Evolutionary conservation across 257 asterid species (phyloP).

Genomic region (Solanum megistacrolobum): DNA sequence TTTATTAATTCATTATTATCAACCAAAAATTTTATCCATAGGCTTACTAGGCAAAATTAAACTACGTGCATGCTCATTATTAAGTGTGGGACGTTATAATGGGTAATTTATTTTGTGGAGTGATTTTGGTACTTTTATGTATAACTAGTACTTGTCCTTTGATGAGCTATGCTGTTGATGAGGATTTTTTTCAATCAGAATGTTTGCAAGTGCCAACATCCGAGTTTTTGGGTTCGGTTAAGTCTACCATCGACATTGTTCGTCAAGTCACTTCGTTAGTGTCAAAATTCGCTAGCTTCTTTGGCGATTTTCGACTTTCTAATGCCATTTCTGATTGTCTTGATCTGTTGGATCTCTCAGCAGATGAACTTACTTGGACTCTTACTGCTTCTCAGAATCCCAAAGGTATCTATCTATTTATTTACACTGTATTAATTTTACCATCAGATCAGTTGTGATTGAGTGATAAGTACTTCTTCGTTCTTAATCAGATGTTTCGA

Average conservation of each 20-base stretch:
- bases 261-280: slow-evolving; percentile 37
- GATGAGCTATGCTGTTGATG: not conserved
- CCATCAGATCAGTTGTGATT: no score
- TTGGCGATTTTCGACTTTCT: slow-evolving; percentile 49
- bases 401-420: slow-evolving; percentile 20
- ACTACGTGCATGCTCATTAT: not conserved
- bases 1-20: not conserved
- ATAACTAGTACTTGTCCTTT: not conserved
- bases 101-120: not conserved
- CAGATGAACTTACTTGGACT: slow-evolving; percentile 47
- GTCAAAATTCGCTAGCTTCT: slow-evolving; percentile 25
- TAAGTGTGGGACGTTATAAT: not conserved
- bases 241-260: slow-evolving; percentile 32
- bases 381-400: slow-evolving; percentile 44
- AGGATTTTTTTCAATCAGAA: slow-evolving; percentile 19
- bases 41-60: not conserved
- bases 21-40: not conserved
- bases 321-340: slow-evolving; percentile 61
- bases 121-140: slow-evolving; percentile 11
- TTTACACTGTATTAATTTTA: not conserved
- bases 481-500: no score
- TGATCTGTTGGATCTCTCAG: slow-evolving; percentile 60
- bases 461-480: not conserved
- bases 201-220: slow-evolving; percentile 46
- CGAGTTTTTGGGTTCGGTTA: slow-evolving; percentile 35